A percentile compares a stretch with the other conserved stretches of the same genome.
Evolutionary conservation across 306 rosid species (phyloP).

Genomic region (Bauhinia variegata): DNA sequence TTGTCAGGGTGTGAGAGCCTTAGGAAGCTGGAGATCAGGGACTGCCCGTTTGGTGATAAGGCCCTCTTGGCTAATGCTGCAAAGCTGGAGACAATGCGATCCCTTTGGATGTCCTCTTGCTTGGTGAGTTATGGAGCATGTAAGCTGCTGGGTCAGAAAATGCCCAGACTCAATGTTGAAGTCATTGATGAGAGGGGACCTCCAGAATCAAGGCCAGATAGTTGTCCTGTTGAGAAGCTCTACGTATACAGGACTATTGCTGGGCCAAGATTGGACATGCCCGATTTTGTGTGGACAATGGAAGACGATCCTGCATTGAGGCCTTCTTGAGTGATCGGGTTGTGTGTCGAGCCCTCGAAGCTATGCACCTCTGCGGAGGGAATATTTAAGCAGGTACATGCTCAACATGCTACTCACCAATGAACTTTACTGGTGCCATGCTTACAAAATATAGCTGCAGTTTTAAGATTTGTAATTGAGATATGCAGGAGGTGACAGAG

Average conservation of each 20-base stretch:
- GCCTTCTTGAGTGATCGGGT: conserved; percentile 49
- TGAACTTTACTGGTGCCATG: no score
- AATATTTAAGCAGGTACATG: conserved; percentile 56
- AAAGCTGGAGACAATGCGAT: conserved; percentile 99
- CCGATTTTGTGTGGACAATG: conserved; percentile 83
- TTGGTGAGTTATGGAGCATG: conserved; percentile 91
- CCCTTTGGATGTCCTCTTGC: conserved; percentile 99
- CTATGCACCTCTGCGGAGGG: conserved; percentile 18
- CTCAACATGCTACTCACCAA: conserved; percentile 49
- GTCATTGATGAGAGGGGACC: conserved; percentile 94
- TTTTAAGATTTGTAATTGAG: conserved; percentile 50
- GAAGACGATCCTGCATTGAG: conserved; percentile 57
- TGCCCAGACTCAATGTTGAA: conserved; percentile 93
- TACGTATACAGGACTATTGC: conserved; percentile 79
- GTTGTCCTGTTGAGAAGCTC: conserved; percentile 86
- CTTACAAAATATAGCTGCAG: conserved; percentile 52
- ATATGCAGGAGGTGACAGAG: conserved; percentile 46
- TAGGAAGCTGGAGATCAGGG: conserved; percentile 95
- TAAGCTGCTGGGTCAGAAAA: conserved; percentile 83
- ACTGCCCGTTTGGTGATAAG: conserved; percentile 97
- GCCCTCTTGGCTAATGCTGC: conserved; percentile 99
- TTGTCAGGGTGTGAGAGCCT: conserved; percentile 94
- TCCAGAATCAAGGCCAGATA: conserved; percentile 74
- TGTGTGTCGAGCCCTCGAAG: conserved; percentile 4
- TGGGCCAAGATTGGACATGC: conserved; percentile 89